These are phyloP conservation scores for Penicillium egyptiacum DNA, from an alignment of 495 filamentous ascomycete genomes.

Conservation along the genomic window DNA sequence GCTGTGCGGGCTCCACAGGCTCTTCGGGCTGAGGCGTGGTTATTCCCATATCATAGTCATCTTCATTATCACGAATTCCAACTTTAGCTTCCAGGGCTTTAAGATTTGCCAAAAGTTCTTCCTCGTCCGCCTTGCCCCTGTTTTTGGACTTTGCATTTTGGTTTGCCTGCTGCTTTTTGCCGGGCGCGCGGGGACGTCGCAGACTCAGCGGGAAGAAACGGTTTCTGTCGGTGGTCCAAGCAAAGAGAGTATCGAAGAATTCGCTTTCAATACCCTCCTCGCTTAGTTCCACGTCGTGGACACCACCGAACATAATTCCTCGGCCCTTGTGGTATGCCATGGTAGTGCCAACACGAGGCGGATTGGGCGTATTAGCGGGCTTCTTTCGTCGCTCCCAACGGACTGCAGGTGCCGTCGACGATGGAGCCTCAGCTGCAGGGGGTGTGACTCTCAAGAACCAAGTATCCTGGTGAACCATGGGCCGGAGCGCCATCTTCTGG, in stretches of 20 bases:
- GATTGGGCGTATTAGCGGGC: conserved; percentile 84
- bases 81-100: conserved; percentile 74
- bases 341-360: conserved; percentile 79
- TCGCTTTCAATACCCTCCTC: conserved; percentile 96
- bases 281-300: conserved; percentile 88
- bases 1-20: conserved; percentile 51
- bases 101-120: conserved; percentile 82
- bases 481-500: conserved; percentile 71
- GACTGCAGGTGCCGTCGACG: conserved; percentile 63
- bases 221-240: conserved; percentile 93
- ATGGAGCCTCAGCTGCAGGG: conserved; percentile 60
- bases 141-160: conserved; percentile 60
- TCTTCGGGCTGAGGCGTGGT: conserved; percentile 46
- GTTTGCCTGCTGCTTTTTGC: conserved; percentile 58
- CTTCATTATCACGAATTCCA: conserved; percentile 47
- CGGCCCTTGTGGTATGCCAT: conserved; percentile 92
- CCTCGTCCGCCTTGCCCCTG: conserved; percentile 79
- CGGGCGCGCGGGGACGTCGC: conserved; percentile 61
- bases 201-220: conserved; percentile 85
- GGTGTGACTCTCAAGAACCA: conserved; percentile 86
- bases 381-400: conserved; percentile 93
- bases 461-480: conserved; percentile 87
- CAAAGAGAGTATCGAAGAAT: conserved; percentile 86
- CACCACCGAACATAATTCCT: conserved; percentile 90
- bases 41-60: conserved; percentile 55